These are phyloP conservation scores for Fusarium dimerum DNA, from an alignment of 2,329 filamentous ascomycete species.

Conservation along the genomic window DNA sequence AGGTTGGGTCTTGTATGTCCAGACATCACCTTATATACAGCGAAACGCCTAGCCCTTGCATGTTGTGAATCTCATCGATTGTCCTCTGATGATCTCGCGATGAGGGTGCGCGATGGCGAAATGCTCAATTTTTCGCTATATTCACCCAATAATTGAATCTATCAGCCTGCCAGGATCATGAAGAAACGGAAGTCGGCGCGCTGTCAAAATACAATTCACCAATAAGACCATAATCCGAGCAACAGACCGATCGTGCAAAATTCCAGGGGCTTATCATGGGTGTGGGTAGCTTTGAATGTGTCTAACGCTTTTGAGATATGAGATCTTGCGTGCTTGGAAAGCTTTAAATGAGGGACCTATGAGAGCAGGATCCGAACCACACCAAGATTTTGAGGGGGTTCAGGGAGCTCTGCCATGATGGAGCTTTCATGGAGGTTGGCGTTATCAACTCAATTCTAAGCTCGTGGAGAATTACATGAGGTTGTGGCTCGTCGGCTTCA, in stretches of 20 bases:
- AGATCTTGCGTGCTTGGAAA: not conserved
- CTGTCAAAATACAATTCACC: conserved; percentile 1
- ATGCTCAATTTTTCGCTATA: not conserved
- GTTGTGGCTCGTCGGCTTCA: not conserved
- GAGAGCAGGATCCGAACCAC: conserved; percentile 1
- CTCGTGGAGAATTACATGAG: not conserved
- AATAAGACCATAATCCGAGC: conserved; percentile 4
- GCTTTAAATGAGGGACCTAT: not conserved
- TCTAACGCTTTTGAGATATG: conserved; percentile 1
- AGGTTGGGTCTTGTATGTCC: not conserved
- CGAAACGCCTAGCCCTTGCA: conserved; percentile 1
- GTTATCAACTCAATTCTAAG: not conserved
- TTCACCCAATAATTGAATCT: not conserved
- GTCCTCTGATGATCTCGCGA: not conserved
- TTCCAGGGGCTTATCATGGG: conserved; percentile 1
- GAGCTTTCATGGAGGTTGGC: not conserved
- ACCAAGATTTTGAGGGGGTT: not conserved
- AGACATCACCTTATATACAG: conserved; percentile 1
- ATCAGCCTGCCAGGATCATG: not conserved
- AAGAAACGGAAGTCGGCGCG: not conserved
- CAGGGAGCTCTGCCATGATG: not conserved
- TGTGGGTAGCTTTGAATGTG: conserved; percentile 1
- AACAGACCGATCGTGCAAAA: conserved; percentile 2
- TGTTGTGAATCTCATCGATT: not conserved
- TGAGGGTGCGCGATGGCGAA: not conserved